Evolutionary conservation across 1,284 basidiomycete genomes (phyloP).

Genomic region (Ustilago nuda): DNA sequence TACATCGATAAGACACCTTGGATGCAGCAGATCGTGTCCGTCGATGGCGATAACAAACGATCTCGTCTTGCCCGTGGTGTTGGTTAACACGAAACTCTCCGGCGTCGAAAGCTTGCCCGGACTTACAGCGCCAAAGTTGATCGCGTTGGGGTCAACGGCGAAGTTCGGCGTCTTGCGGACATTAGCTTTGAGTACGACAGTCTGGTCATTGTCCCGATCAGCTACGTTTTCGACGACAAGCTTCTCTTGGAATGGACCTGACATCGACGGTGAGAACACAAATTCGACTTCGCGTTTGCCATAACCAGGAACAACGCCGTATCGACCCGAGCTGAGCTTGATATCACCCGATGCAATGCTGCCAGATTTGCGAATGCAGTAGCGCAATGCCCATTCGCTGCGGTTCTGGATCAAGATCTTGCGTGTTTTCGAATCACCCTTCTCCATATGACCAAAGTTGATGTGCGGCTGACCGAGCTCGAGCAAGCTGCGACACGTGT

Average conservation of each 20-base stretch:
- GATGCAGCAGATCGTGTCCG: slow-evolving; percentile 49
- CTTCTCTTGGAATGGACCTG: slow-evolving; percentile 72
- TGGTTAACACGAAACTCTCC: slow-evolving; percentile 70
- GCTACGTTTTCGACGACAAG: slow-evolving; percentile 72
- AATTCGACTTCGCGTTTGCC: slow-evolving; percentile 72
- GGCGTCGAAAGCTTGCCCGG: slow-evolving; percentile 59
- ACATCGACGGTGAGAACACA: slow-evolving; percentile 69
- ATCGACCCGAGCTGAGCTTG: slow-evolving; percentile 71
- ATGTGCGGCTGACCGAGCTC: slow-evolving; percentile 73
- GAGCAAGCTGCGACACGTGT: slow-evolving; percentile 71
- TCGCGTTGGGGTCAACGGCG: slow-evolving; percentile 69
- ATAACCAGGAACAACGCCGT: slow-evolving; percentile 72
- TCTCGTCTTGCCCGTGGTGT: slow-evolving; percentile 71
- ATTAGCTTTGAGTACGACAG: slow-evolving; percentile 71
- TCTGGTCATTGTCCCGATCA: slow-evolving; percentile 71
- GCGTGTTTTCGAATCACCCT: slow-evolving; percentile 71
- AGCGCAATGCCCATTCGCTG: slow-evolving; percentile 71
- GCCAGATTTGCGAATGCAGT: slow-evolving; percentile 72
- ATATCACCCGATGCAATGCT: slow-evolving; percentile 73
- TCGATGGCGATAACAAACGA: slow-evolving; percentile 71
- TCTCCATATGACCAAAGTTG: slow-evolving; percentile 73
- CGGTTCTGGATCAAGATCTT: slow-evolving; percentile 72
- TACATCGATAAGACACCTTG: slow-evolving; percentile 48
- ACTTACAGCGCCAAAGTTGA: slow-evolving; percentile 68
- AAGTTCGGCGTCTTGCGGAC: slow-evolving; percentile 72